A percentile compares a stretch with the other conserved stretches of the same genome.
These are phyloP conservation scores for Metschnikowia noctiluminum DNA, from an alignment of 805 yeast genomes.

Conservation along the genomic window DNA sequence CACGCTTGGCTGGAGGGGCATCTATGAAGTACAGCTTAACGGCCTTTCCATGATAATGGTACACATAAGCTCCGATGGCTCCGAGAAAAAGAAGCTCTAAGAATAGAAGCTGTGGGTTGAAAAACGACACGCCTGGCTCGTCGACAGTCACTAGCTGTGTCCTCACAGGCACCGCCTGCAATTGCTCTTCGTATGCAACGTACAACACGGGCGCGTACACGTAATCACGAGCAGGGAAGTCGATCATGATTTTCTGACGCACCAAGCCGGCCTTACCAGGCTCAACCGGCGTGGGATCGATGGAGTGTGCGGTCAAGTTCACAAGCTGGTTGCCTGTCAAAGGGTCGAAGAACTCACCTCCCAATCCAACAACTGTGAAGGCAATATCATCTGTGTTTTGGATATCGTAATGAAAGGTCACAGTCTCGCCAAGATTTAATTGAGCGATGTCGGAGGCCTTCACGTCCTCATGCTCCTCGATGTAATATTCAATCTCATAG, in stretches of 20 bases:
- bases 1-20: constrained; percentile 29
- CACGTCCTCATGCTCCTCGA: constrained; percentile 44
- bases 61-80: constrained; percentile 29
- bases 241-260: constrained; percentile 58
- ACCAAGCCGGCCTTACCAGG: constrained; percentile 50
- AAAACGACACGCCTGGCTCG: constrained; percentile 65
- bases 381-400: constrained; percentile 51
- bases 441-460: constrained; percentile 40
- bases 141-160: constrained; percentile 54
- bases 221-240: constrained; percentile 55
- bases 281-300: constrained; percentile 56
- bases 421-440: constrained; percentile 48
- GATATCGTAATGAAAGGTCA: constrained; percentile 50
- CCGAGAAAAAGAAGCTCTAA: constrained; percentile 51
- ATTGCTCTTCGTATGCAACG: constrained; percentile 46
- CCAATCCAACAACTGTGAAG: constrained; percentile 57
- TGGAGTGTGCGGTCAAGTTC: constrained; percentile 60
- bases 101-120: constrained; percentile 68
- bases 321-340: constrained; percentile 47
- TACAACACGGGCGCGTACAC: constrained; percentile 58
- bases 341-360: constrained; percentile 61
- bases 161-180: constrained; percentile 54
- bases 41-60: constrained; percentile 42
- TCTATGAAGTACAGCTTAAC: constrained; percentile 45
- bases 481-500: constrained; percentile 46